These are phyloP conservation scores for Myrica gale DNA, from an alignment of 306 rosid genomes.

Conservation along the genomic window DNA sequence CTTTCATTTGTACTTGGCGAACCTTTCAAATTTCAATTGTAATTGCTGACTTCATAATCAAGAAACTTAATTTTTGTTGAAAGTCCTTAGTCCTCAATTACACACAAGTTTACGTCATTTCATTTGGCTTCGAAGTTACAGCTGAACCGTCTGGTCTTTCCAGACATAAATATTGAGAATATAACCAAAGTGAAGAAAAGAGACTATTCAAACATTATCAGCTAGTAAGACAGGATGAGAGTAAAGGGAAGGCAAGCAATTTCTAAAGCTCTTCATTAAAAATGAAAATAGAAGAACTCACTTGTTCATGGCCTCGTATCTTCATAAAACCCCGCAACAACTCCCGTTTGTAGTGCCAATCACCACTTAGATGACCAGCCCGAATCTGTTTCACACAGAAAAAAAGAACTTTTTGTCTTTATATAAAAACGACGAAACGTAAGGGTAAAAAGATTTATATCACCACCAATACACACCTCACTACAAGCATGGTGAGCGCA, in stretches of 20 bases:
- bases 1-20: background rate
- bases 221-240: background rate
- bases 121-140: background rate
- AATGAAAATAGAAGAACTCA: slow-evolving; percentile 29
- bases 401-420: background rate
- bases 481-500: slow-evolving; percentile 98
- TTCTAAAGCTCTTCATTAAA: background rate
- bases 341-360: slow-evolving; percentile 88
- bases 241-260: background rate
- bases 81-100: background rate
- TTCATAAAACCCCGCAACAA: slow-evolving; percentile 59
- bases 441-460: slow-evolving; percentile 1
- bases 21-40: no score
- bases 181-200: background rate
- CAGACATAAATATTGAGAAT: background rate
- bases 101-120: background rate
- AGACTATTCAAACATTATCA: background rate
- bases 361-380: slow-evolving; percentile 89
- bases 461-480: slow-evolving; percentile 50
- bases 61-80: background rate
- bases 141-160: background rate
- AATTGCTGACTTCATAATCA: background rate
- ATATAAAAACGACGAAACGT: background rate
- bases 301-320: slow-evolving; percentile 80
- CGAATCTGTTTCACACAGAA: slow-evolving; percentile 61